phyloP scores from a whole-genome alignment of 306 rosid genomes.

The Nissolia schottii region DNA sequence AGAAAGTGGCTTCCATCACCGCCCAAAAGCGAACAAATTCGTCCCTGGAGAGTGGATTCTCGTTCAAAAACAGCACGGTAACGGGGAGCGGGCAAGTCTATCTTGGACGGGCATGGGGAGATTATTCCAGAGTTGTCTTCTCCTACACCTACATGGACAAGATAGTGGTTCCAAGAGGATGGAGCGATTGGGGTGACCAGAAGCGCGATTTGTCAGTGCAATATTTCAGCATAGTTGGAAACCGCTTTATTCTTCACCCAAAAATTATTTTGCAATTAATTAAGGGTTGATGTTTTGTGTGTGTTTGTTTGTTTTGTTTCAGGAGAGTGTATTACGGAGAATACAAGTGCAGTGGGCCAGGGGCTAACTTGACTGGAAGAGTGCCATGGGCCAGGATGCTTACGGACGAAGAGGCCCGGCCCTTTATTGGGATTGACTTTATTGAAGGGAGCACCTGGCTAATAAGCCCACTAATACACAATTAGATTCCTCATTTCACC shows the following conservation, averaged over 20 bases:
- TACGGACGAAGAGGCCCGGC: conserved; percentile 54
- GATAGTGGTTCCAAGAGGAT: conserved; percentile 53
- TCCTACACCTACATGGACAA: conserved; percentile 68
- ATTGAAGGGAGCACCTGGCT: conserved; percentile 71
- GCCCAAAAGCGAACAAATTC: conserved; percentile 60
- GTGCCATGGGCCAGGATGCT: conserved; percentile 57
- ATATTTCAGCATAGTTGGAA: not conserved
- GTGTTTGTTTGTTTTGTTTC: not conserved
- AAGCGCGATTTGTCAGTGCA: conserved; percentile 53
- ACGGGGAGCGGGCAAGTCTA: conserved; percentile 59
- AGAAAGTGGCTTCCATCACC: conserved; percentile 58
- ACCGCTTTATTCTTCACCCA: not conserved
- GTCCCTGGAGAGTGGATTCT: conserved; percentile 66
- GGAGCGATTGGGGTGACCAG: conserved; percentile 70
- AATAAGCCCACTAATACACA: conserved; percentile 12
- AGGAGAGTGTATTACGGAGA: conserved; percentile 71
- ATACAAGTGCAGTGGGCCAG: conserved; percentile 75
- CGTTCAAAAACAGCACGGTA: conserved; percentile 47
- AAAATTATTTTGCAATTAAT: not conserved
- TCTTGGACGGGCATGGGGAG: conserved; percentile 85
- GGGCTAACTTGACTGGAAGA: conserved; percentile 58
- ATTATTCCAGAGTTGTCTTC: conserved; percentile 70
- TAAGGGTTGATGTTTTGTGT: not conserved
- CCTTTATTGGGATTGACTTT: conserved; percentile 52
- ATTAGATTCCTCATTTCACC: not conserved